phyloP scores from a whole-genome alignment of 2,329 filamentous ascomycete genomes.

The Aureobasidium sp. region DNA sequence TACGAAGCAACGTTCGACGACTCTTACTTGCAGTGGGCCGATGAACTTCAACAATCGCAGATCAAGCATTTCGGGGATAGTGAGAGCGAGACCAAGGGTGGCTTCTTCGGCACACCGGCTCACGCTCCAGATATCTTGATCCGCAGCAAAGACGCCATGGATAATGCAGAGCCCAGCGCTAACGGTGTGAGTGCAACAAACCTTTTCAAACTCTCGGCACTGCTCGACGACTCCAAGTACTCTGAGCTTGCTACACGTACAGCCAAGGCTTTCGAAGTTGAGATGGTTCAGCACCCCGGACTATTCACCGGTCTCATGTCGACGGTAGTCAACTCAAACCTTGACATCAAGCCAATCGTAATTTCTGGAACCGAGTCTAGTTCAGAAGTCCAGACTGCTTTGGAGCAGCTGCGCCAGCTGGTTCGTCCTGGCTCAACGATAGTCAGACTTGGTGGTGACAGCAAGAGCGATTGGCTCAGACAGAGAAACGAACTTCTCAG shows the following conservation, averaged over 20 bases:
- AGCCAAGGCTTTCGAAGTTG: slow-evolving; percentile 77
- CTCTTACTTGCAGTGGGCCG: slow-evolving; percentile 68
- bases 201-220: slow-evolving; percentile 65
- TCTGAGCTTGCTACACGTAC: slow-evolving; percentile 60
- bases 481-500: slow-evolving; percentile 39
- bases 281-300: slow-evolving; percentile 88
- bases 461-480: slow-evolving; percentile 39
- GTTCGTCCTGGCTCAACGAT: slow-evolving; percentile 29
- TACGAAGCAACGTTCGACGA: slow-evolving; percentile 77
- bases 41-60: slow-evolving; percentile 69
- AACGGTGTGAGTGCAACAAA: slow-evolving; percentile 82
- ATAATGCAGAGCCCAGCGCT: slow-evolving; percentile 79
- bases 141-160: slow-evolving; percentile 90
- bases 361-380: slow-evolving; percentile 34
- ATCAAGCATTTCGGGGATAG: slow-evolving; percentile 69
- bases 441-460: slow-evolving; percentile 28
- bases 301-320: slow-evolving; percentile 76
- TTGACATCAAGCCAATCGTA: slow-evolving; percentile 57
- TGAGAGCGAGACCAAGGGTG: slow-evolving; percentile 32
- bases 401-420: slow-evolving; percentile 31
- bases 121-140: slow-evolving; percentile 64
- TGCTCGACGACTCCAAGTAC: slow-evolving; percentile 60
- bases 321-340: slow-evolving; percentile 61
- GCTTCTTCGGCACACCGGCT: slow-evolving; percentile 63
- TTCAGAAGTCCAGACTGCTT: slow-evolving; percentile 31